A percentile compares a stretch with the other conserved stretches of the same genome.
These are phyloP conservation scores for Golubevia pallescens DNA, from an alignment of 1,284 basidiomycete species.

Conservation along the genomic window DNA sequence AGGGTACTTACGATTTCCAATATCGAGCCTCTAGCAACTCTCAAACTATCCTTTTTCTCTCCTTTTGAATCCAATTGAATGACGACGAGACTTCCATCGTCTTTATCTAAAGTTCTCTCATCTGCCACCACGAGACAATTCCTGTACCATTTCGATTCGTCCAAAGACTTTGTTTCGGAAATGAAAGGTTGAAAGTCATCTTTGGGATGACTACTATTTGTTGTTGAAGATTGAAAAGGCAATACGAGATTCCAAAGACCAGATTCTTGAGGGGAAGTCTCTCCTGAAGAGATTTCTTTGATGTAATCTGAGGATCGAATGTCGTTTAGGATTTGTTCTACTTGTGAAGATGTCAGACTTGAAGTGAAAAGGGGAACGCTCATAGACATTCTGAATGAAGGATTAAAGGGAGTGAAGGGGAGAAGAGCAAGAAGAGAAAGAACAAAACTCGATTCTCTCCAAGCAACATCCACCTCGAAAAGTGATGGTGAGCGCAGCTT, in stretches of 20 bases:
- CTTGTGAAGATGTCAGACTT: too few species aligned
- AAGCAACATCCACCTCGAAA: neutral
- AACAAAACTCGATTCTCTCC: neutral
- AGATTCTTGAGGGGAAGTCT: conserved; percentile 30
- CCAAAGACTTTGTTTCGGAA: neutral
- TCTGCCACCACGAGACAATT: conserved; percentile 7
- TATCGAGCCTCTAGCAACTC: conserved; percentile 5
- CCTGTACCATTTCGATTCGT: conserved; percentile 2
- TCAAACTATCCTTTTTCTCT: conserved; percentile 1
- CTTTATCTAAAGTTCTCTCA: conserved; percentile 3
- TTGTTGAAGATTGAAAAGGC: conserved; percentile 1
- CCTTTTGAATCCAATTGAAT: conserved; percentile 2
- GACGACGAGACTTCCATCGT: conserved; percentile 8
- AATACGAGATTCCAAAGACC: conserved; percentile 34
- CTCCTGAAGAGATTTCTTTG: conserved; percentile 40
- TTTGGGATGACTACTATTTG: neutral
- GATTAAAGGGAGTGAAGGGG: too few species aligned
- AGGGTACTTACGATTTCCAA: conserved; percentile 7
- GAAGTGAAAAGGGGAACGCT: too few species aligned
- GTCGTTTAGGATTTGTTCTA: conserved; percentile 17
- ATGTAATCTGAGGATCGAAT: conserved; percentile 42
- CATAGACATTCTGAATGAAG: too few species aligned
- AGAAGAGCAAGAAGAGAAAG: neutral
- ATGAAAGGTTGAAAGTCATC: neutral
- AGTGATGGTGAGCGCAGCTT: too few species aligned